A percentile compares a stretch with the other conserved stretches of the same genome.
These are phyloP conservation scores for Lagerstroemia speciosa DNA, from an alignment of 345 rosid genomes.

Conservation along the genomic window DNA sequence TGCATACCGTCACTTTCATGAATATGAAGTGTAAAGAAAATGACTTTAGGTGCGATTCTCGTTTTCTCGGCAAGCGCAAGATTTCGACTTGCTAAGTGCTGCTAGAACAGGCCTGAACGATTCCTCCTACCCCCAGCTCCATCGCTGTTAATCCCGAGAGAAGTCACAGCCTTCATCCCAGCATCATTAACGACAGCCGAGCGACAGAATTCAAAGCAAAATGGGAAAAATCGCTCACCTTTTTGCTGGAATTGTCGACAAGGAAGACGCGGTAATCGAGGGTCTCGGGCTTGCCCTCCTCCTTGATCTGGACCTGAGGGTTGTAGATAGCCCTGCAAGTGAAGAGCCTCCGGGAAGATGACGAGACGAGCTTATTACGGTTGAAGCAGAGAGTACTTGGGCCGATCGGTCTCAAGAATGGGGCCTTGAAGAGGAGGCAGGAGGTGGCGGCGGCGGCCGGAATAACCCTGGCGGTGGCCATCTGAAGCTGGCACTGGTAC, in stretches of 20 bases:
- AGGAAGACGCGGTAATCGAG: conserved; percentile 77
- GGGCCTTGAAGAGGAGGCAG: conserved; percentile 35
- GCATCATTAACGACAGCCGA: not conserved
- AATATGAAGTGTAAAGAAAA: not conserved
- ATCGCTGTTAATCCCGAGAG: not conserved
- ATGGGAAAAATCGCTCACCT: conserved; percentile 24
- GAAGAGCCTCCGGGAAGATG: conserved; percentile 38
- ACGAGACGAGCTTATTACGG: conserved; percentile 15
- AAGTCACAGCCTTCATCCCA: not conserved
- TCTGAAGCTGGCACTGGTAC: conserved; percentile 10
- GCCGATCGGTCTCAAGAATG: conserved; percentile 20
- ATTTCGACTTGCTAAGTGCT: not conserved
- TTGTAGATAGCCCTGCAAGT: conserved; percentile 52
- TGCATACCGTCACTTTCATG: not conserved
- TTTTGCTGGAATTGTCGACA: conserved; percentile 58
- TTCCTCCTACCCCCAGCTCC: not conserved
- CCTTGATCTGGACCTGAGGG: conserved; percentile 48
- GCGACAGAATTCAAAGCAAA: not conserved
- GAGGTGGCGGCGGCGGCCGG: conserved; percentile 32
- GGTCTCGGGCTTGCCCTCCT: conserved; percentile 71
- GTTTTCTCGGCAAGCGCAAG: not conserved
- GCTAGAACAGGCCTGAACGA: not conserved
- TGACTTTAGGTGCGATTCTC: not conserved
- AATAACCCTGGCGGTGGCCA: conserved; percentile 56
- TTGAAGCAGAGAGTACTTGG: conserved; percentile 17